phyloP scores from a whole-genome alignment of 176 grass and related monocot species.

The Cymbopogon citratus region DNA sequence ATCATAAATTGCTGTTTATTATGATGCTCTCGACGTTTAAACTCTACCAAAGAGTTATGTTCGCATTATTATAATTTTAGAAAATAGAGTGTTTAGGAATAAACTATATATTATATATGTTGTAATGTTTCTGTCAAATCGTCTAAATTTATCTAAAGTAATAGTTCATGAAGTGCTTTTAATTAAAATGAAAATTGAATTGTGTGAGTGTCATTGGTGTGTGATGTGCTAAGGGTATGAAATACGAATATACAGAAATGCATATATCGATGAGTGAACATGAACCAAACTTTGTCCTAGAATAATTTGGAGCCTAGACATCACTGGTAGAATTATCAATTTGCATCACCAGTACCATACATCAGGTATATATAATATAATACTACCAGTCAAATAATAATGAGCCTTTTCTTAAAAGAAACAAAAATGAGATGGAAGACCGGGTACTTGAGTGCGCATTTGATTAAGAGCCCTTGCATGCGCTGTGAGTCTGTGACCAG shows the following conservation, averaged over 20 bases:
- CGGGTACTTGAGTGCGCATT: not conserved
- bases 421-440: not conserved
- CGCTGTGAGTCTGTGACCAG: not conserved
- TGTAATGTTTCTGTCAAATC: too few relatives aligned
- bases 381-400: not conserved
- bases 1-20: not conserved
- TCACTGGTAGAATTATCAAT: not conserved
- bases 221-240: too few relatives aligned
- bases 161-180: too few relatives aligned
- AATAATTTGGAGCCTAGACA: not conserved
- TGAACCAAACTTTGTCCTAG: not conserved
- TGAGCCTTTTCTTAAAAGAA: too few relatives aligned
- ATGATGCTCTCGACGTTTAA: not conserved
- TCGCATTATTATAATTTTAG: too few relatives aligned
- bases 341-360: not conserved
- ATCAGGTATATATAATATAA: not conserved
- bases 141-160: too few relatives aligned
- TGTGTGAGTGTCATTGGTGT: too few relatives aligned
- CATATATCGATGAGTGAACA: not conserved
- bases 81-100: too few relatives aligned
- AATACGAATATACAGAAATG: not conserved
- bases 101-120: too few relatives aligned
- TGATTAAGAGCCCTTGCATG: not conserved
- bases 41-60: not conserved
- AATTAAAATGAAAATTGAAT: too few relatives aligned